Percentiles rank a stretch among this genome's conserved stretches.
These are phyloP conservation scores for Pseudocercospora fijiensis DNA, from an alignment of 2,329 filamentous ascomycete genomes.

Conservation along the genomic window DNA sequence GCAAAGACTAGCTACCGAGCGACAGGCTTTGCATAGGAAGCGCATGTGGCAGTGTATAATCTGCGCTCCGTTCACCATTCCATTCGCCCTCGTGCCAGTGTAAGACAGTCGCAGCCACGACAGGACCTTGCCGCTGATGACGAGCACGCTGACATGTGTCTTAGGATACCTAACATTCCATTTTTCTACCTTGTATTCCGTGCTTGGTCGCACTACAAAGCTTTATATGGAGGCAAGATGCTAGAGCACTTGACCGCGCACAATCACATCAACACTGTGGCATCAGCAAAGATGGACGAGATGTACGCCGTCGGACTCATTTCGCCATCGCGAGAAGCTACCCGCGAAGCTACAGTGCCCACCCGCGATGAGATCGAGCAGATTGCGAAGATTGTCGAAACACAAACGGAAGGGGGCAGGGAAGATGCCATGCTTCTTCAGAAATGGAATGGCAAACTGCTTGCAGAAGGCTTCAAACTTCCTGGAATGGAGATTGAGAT, in stretches of 20 bases:
- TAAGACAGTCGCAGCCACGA: conserved; percentile 49
- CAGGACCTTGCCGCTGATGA: not conserved
- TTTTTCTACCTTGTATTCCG: conserved; percentile 96
- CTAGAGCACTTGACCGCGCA: conserved; percentile 77
- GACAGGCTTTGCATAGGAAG: conserved; percentile 72
- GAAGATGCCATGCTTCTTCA: conserved; percentile 52
- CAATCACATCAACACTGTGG: conserved; percentile 64
- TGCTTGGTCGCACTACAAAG: conserved; percentile 88
- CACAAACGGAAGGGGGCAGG: conserved; percentile 42
- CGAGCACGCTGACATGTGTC: conserved; percentile 17
- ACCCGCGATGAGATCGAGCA: conserved; percentile 41
- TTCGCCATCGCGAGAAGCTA: conserved; percentile 44
- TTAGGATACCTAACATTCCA: conserved; percentile 83
- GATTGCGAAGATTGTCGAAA: conserved; percentile 42
- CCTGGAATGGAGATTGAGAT: conserved; percentile 57
- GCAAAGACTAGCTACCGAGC: conserved; percentile 70
- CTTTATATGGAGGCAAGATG: conserved; percentile 79
- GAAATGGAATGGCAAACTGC: conserved; percentile 52
- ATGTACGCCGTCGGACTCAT: conserved; percentile 63
- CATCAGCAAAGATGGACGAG: conserved; percentile 69
- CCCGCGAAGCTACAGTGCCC: conserved; percentile 42
- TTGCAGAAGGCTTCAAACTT: conserved; percentile 50
- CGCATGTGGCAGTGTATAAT: conserved; percentile 78
- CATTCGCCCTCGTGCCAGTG: conserved; percentile 82
- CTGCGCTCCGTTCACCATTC: conserved; percentile 78